Evolutionary conservation across 2,329 filamentous ascomycete genomes (phyloP), one percentile per base, ranked within the genome.

Genomic region (Talaromyces sp.): DNA sequence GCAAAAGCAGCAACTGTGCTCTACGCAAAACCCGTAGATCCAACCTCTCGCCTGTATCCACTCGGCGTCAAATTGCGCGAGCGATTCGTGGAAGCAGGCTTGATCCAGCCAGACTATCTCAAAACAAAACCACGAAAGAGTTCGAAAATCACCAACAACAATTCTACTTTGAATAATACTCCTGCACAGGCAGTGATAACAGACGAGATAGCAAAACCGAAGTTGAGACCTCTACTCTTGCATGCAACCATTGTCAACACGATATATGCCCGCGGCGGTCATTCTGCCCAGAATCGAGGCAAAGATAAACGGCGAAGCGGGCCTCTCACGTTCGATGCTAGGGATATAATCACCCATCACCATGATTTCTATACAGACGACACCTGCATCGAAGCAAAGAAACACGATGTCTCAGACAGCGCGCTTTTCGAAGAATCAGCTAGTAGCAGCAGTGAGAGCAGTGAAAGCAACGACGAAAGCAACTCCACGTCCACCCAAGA

Each of bases 231-330:
- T 7, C 72, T 97, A 63, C 81, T 90, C 21, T 75, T 97, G 56
- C 93, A 97, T 70, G 91, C 90, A 19, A 97, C 93, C 0, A 77
- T 97, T 3, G 76, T 94, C 56, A 96, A 97, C 72, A 95, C 92
- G 0, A 84, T 92, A 14, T 95, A 96, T 70, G 85, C 72, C 38
- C 65, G 65, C 7, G 56, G 53, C 27, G 60, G 50, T 12, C 48
- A 57, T 31, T 41, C 41, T n/a, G 43, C 52, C 24, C 48, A 56
- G n/a, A 58, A 58, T n/a, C 41, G 43, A 8, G 51, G 55, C 12
- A 64, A 60, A 54, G 64, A 58, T 10, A 51, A 41, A 27, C 62
- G 56, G 14, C 35, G 64, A 19, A 60, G 54, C 29, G 61, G 61
- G 46, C 65, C 64, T n/a, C 88, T 66, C 81, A 89, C 70, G 24